Base-by-base conservation (phyloP, 805 yeast genomes). In the Monosporozyma siamensis region DNA sequence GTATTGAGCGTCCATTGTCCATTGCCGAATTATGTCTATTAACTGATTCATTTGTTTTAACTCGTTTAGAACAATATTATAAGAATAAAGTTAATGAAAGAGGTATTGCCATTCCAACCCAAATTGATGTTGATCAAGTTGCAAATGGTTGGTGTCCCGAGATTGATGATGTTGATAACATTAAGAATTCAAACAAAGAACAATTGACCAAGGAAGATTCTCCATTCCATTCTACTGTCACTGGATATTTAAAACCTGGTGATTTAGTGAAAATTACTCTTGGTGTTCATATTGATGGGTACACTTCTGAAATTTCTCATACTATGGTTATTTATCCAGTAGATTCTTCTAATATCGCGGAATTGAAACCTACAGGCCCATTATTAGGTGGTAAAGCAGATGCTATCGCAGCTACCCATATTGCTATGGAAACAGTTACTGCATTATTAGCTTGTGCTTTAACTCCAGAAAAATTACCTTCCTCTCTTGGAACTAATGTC, bases 211-310 rank as follows among this genome's bases (percentile, higher is more conserved):
- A 44, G 9, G 42, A 38, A 6, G 53, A 52, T 23, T 35, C 54
- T 14, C 44, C 54, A 31, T 50, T 53, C 26, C 38, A 38, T 24
- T 56, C 61, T 6, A 43, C 54, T 12, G 50, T 53, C 7, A 48
- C 53, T 25, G 61, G 61, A 34, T 27, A 54, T 15, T 55, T 66
- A 50, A 61, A 61, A 42, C 77, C 78, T 20, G 97, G 97, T 40
- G 97, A 92, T 61, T 71, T 89, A 38, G 86, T 86, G 26, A 89
- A 90, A 48, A 74, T 92, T 44, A 69, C 83, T 10, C 70, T 90
- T 23, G 98, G 97, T 39, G 89, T 82, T 46, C 97, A 92, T 50
- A 77, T 92, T 52, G 98, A 92, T 64, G 98, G 98, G 43, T 92
- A 89, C 68, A 84, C 97, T 10, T 79, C 95, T 1, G 77, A 78